These are phyloP conservation scores for Sporisorium sorghi DNA, from an alignment of 1,284 basidiomycete species.

Conservation along the genomic window DNA sequence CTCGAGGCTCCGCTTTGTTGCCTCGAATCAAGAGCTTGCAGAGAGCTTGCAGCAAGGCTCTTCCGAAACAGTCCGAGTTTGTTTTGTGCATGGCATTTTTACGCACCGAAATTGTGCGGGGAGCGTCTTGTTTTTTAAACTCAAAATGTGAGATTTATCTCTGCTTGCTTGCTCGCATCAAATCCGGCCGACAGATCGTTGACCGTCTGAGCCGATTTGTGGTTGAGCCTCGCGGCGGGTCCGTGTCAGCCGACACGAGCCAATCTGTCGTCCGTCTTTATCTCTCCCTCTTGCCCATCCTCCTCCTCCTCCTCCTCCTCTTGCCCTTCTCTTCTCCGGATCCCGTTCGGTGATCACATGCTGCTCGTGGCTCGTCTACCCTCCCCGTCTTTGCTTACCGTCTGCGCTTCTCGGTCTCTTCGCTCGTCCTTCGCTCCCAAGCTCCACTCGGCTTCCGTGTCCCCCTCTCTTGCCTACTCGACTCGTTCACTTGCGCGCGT, in stretches of 20 bases:
- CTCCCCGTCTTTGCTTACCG: conserved; percentile 1
- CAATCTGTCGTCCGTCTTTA: background rate
- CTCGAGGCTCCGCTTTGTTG: no score
- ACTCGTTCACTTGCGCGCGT: background rate
- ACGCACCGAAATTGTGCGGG: background rate
- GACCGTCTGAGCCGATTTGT: background rate
- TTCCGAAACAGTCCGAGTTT: no score
- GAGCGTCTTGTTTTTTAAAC: background rate
- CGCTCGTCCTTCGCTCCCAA: conserved; percentile 41
- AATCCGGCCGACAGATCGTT: conserved; percentile 6
- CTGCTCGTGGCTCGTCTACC: conserved; percentile 21
- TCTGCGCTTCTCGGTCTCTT: conserved; percentile 22
- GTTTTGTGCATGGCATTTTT: no score
- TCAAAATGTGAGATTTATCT: background rate
- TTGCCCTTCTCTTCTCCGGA: background rate
- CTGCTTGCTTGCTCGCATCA: background rate
- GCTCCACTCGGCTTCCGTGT: conserved; percentile 17
- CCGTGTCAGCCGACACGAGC: conserved; percentile 32
- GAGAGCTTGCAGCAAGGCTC: no score
- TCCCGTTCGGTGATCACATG: conserved; percentile 26
- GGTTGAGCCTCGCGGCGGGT: no score
- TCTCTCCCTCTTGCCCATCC: background rate
- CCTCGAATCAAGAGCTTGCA: no score
- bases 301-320: conserved; percentile 8
- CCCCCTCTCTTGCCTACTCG: conserved; percentile 7